These are phyloP conservation scores for Xylaria sp. DNA, from an alignment of 2,329 filamentous ascomycete species.

Conservation along the genomic window DNA sequence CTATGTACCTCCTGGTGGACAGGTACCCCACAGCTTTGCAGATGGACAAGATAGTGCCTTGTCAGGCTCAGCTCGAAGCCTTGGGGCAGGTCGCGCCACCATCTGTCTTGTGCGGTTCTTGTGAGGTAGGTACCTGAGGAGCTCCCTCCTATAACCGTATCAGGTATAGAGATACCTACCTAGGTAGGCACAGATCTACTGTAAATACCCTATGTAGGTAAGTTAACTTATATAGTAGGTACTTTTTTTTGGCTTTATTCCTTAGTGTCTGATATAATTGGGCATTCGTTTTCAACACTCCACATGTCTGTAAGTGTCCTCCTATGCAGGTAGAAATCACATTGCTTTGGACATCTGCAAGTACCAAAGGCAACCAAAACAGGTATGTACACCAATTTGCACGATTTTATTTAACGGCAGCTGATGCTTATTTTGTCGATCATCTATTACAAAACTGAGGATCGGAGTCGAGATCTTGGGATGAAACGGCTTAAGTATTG, in stretches of 20 bases:
- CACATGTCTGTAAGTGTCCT: not conserved
- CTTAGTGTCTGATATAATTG: conserved; percentile 3
- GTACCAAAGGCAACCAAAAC: not conserved
- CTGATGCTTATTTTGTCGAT: not conserved
- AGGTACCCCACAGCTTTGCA: conserved; percentile 9
- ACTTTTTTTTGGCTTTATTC: not conserved
- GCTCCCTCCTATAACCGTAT: not conserved
- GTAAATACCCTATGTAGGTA: not conserved
- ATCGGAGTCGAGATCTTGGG: not conserved
- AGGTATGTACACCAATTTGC: not conserved
- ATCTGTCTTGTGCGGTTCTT: conserved; percentile 1
- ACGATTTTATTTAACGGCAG: not conserved
- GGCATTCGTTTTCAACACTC: not conserved
- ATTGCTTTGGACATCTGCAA: not conserved
- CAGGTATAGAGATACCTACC: not conserved
- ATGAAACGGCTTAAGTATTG: conserved; percentile 12
- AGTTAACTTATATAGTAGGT: too few relatives aligned
- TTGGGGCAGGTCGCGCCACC: conserved; percentile 11
- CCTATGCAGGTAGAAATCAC: not conserved
- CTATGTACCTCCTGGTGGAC: not conserved
- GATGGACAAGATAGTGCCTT: not conserved
- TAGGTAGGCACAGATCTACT: not conserved
- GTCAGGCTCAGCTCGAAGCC: conserved; percentile 28
- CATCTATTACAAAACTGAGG: not conserved
- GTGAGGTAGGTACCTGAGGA: not conserved